A percentile compares a stretch with the other conserved stretches of the same genome.
phyloP scores from a whole-genome alignment of 768 basidiomycete genomes.

The Sutorius australiensis region DNA sequence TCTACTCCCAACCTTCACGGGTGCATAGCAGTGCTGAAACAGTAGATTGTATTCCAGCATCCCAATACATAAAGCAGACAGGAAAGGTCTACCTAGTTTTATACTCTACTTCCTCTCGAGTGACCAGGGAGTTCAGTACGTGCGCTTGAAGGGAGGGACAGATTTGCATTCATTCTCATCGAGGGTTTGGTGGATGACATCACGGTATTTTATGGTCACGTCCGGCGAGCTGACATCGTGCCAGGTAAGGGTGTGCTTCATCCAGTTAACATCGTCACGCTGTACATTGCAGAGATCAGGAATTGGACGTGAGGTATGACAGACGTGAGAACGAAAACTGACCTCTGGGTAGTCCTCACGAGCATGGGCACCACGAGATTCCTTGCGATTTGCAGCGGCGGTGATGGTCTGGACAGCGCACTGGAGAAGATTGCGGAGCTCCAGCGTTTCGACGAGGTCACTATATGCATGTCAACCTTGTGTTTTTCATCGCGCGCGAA shows the following conservation, averaged over 20 bases:
- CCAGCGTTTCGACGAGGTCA: conserved; percentile 95
- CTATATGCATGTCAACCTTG: conserved; percentile 37
- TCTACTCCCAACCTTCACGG: background rate
- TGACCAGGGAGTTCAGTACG: conserved; percentile 51
- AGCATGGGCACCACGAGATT: conserved; percentile 97
- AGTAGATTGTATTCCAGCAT: conserved; percentile 12
- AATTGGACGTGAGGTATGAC: background rate
- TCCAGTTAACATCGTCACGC: conserved; percentile 93
- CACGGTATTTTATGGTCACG: conserved; percentile 86
- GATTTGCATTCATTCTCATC: conserved; percentile 97
- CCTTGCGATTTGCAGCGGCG: conserved; percentile 89
- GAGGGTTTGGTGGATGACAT: conserved; percentile 79
- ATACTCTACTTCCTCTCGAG: background rate
- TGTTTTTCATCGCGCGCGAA: background rate
- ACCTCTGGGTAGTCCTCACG: conserved; percentile 98
- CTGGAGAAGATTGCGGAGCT: conserved; percentile 93
- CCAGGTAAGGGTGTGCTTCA: conserved; percentile 96
- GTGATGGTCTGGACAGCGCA: conserved; percentile 95
- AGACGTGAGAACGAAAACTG: conserved; percentile 18
- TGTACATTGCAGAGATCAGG: conserved; percentile 25
- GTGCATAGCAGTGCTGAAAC: background rate
- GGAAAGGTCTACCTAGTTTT: conserved; percentile 6
- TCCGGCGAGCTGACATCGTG: conserved; percentile 72
- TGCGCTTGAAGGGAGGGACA: conserved; percentile 97
- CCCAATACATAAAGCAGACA: conserved; percentile 7